Evolutionary conservation across 139 green algal species (phyloP).

Genomic region (Picocystis salinarum): DNA sequence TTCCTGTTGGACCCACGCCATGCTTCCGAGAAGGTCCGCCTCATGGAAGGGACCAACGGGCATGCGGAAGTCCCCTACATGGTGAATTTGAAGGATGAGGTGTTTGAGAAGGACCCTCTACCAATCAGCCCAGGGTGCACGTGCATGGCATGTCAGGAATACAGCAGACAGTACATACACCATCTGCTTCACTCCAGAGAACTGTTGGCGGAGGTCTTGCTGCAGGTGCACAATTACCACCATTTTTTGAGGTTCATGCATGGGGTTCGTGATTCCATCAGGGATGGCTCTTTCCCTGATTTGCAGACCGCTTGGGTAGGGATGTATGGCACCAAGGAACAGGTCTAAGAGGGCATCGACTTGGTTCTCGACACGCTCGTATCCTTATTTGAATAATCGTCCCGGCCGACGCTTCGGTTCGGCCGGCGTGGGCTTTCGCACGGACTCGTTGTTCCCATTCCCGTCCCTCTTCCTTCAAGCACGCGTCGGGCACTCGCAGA

Average conservation of each 20-base stretch:
- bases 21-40: not conserved
- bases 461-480: no score
- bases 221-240: slow-evolving; percentile 52
- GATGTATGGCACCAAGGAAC: no score
- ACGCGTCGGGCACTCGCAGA: no score
- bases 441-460: no score
- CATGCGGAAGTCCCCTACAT: slow-evolving; percentile 26
- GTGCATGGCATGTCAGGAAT: slow-evolving; percentile 39
- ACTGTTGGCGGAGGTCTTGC: slow-evolving; percentile 49
- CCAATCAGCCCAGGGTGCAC: slow-evolving; percentile 35
- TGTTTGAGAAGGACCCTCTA: slow-evolving; percentile 26
- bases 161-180: slow-evolving; percentile 52
- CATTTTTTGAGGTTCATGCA: slow-evolving; percentile 36
- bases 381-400: no score
- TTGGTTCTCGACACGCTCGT: no score
- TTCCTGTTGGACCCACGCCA: slow-evolving; percentile 20
- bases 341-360: no score
- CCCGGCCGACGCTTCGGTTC: no score
- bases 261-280: slow-evolving; percentile 19
- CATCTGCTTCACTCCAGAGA: slow-evolving; percentile 54
- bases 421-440: no score
- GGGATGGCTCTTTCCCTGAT: slow-evolving; percentile 13
- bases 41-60: not conserved
- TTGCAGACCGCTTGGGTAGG: no score
- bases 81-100: slow-evolving; percentile 39